Conservation (phyloP, 306 rosid genomes). For the Gastrolobium villosum region DNA sequence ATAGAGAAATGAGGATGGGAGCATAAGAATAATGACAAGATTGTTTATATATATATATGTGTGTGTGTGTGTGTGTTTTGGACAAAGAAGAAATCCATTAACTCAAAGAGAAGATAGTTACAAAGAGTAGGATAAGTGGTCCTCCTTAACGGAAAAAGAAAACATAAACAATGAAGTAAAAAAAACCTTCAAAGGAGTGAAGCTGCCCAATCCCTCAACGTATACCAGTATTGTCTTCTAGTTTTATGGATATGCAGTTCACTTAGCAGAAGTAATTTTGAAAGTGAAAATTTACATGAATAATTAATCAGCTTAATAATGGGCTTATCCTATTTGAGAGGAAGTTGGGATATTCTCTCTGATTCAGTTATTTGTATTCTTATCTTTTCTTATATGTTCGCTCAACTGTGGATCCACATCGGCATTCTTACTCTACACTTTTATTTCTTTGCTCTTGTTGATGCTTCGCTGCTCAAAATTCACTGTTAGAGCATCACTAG, state of each 20-base stretch:
- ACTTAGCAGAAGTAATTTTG: constrained; percentile 1
- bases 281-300: neutral
- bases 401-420: neutral
- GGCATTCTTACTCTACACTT: constrained; percentile 1
- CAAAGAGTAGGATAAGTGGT: constrained; percentile 19
- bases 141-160: constrained; percentile 20
- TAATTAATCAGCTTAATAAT: neutral
- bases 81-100: constrained; percentile 6
- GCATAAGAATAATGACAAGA: constrained; percentile 15
- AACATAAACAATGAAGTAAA: neutral
- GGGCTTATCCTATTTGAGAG: constrained; percentile 13
- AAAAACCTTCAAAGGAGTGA: constrained; percentile 18
- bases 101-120: constrained; percentile 13
- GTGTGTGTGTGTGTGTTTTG: neutral
- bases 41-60: neutral
- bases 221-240: constrained; percentile 14
- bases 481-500: neutral
- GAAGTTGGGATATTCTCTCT: constrained; percentile 10
- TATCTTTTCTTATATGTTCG: constrained; percentile 21
- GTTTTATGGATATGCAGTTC: constrained; percentile 28
- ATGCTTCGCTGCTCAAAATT: neutral
- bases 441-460: constrained; percentile 10
- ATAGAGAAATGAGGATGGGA: constrained; percentile 32
- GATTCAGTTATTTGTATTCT: constrained; percentile 19
- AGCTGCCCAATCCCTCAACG: constrained; percentile 18